These are phyloP conservation scores for Boletus pseudopeckii DNA, from an alignment of 768 basidiomycete genomes.

Conservation along the genomic window DNA sequence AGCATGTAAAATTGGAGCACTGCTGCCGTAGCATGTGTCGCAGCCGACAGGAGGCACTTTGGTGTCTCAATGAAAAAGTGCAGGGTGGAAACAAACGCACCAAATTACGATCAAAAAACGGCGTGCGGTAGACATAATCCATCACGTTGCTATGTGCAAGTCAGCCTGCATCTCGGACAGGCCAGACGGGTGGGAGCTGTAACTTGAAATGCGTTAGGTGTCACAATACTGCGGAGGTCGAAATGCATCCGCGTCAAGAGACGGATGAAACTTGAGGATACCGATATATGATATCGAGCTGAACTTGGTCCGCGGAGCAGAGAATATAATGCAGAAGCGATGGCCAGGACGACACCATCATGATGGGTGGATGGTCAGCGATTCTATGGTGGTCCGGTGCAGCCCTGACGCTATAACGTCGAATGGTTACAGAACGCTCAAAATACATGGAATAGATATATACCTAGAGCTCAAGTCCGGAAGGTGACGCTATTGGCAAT, in stretches of 20 bases:
- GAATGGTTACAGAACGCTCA: not conserved
- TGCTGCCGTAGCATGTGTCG: constrained; percentile 8
- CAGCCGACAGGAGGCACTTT: not conserved
- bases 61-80: not conserved
- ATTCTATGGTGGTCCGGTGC: not conserved
- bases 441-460: not conserved
- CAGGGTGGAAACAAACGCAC: constrained; percentile 5
- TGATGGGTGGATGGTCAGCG: not conserved
- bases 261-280: not conserved
- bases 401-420: not conserved
- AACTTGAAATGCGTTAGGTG: not conserved
- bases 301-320: not conserved
- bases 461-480: not conserved
- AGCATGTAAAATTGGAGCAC: constrained; percentile 49
- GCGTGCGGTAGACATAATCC: constrained; percentile 3
- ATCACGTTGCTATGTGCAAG: constrained; percentile 8
- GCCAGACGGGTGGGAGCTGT: not conserved
- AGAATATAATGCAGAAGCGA: not conserved
- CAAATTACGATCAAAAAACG: constrained; percentile 21
- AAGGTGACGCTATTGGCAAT: not conserved
- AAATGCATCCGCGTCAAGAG: not conserved
- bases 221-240: not conserved
- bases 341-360: not conserved
- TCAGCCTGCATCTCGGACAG: not conserved
- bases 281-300: not conserved